Percentiles rank a stretch among this genome's conserved stretches.
These are phyloP conservation scores for Daldinia eschscholtzii DNA, from an alignment of 2,329 filamentous ascomycete species.

Conservation along the genomic window DNA sequence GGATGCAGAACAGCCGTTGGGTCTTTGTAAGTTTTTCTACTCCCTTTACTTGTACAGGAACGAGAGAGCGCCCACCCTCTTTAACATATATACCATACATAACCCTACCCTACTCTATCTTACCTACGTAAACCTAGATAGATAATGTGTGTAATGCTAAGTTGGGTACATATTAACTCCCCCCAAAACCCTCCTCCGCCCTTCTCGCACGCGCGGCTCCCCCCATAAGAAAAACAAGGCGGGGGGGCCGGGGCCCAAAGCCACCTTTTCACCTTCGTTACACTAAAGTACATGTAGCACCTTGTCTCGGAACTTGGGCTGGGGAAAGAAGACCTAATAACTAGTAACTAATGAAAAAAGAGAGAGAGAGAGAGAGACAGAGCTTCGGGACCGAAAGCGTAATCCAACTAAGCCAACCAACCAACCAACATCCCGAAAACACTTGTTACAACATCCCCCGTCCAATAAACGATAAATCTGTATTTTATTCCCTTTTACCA, in stretches of 20 bases:
- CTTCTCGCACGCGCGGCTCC: background rate
- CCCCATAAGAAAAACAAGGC: slow-evolving; percentile 5
- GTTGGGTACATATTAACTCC: too few species aligned
- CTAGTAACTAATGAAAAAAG: too few species aligned
- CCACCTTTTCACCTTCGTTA: background rate
- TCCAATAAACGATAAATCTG: slow-evolving; percentile 4
- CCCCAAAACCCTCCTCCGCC: background rate
- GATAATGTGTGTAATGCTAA: too few species aligned
- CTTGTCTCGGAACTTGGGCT: slow-evolving; percentile 31
- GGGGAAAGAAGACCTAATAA: slow-evolving; percentile 20
- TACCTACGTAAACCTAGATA: too few species aligned
- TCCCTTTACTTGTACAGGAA: background rate
- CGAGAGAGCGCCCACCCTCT: slow-evolving; percentile 3
- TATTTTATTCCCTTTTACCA: background rate
- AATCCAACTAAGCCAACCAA: slow-evolving; percentile 1
- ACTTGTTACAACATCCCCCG: slow-evolving; percentile 8
- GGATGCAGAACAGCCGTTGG: background rate
- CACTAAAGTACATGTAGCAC: background rate
- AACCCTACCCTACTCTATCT: background rate
- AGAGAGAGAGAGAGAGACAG: background rate
- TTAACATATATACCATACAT: slow-evolving; percentile 1
- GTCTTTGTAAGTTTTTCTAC: background rate
- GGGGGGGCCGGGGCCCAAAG: background rate
- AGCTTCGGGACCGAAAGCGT: slow-evolving; percentile 34
- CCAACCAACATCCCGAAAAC: slow-evolving; percentile 11